Base-by-base conservation (phyloP, 805 yeast genomes). In the Cyberlindnera maclurae region DNA sequence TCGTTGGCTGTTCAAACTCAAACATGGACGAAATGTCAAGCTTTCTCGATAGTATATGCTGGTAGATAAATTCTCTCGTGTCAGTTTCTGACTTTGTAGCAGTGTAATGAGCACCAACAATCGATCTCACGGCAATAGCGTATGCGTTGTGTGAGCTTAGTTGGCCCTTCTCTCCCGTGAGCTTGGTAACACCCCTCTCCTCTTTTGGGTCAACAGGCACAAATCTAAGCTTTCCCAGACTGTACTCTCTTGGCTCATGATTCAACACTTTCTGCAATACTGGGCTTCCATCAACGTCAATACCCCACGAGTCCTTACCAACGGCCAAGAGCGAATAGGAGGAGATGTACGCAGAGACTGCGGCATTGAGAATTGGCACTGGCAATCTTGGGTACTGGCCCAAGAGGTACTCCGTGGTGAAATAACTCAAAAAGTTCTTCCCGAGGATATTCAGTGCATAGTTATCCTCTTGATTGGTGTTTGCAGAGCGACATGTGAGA, bases 381-480 rank as follows among this genome's bases (percentile, higher is more conserved):
- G 99, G 98, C 36, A 93, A 70, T 58, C 99, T 76, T 38, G 99
- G 99, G 59, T 88, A 88, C 47, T 73, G 77, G 36, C 79, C 62
- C 51, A 87, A 64, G 42, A 90, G 66, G 50, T 82, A 65, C 59
- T 87, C 95, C 15, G 83, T 71, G 4, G 79, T 82, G 53, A 85
- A 82, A 59, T 79, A 86, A 11, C 80, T 75, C 43, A 93, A 64
- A 35, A 93, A 64, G 43, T 79, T 77, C 52, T 79, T 77, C 36
- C 98, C 98, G 55, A 90, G 79, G n/a, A 77, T 73, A 41, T 82
- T 74, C 55, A 90, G 70, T 5, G 94, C 93, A 41, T 70, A 70
- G 59, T 93, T 90, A 60, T 84, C 82, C 13, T 79, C 82, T 43
- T 69, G 68, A 40, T 60, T 59, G 26, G 64, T 54, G 38, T 60